A percentile compares a stretch with the other conserved stretches of the same genome.
Conservation (phyloP, 1,284 basidiomycete genomes). For the Rhodotorula mucilaginosa region DNA sequence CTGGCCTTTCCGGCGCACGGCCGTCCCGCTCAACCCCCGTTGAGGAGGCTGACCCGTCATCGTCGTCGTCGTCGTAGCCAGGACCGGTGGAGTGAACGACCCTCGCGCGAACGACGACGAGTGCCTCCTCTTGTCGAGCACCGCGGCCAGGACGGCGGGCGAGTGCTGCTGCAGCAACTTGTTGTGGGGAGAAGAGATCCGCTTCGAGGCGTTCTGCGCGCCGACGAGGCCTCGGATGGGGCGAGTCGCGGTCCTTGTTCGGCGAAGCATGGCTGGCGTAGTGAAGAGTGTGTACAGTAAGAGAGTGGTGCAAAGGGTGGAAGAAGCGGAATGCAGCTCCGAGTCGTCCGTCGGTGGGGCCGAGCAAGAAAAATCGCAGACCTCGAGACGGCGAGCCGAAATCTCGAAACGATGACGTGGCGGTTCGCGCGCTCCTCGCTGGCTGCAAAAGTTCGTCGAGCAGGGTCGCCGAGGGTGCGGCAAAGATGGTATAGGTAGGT, state of each 20-base stretch:
- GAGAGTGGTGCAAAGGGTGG: neutral
- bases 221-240: too few relatives aligned
- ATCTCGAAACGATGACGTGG: neutral
- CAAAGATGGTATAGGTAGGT: too few relatives aligned
- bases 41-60: neutral
- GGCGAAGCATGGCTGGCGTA: too few relatives aligned
- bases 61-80: neutral
- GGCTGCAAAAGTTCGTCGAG: too few relatives aligned
- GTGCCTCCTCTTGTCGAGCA: neutral
- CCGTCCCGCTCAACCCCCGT: neutral
- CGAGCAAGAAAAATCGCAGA: neutral
- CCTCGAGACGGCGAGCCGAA: neutral
- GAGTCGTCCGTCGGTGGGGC: neutral
- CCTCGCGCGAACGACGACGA: neutral
- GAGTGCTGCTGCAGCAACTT: too few relatives aligned
- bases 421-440: neutral
- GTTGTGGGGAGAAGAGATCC: too few relatives aligned
- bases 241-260: too few relatives aligned
- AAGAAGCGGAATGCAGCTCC: neutral
- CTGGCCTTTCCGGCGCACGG: neutral
- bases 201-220: too few relatives aligned
- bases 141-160: too few relatives aligned
- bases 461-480: too few relatives aligned
- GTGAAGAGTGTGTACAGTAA: neutral
- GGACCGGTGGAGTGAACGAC: neutral